Evolutionary conservation across 116 monocot genomes (phyloP), one percentile per base, ranked within the genome.

Genomic region (Zostera marina): DNA sequence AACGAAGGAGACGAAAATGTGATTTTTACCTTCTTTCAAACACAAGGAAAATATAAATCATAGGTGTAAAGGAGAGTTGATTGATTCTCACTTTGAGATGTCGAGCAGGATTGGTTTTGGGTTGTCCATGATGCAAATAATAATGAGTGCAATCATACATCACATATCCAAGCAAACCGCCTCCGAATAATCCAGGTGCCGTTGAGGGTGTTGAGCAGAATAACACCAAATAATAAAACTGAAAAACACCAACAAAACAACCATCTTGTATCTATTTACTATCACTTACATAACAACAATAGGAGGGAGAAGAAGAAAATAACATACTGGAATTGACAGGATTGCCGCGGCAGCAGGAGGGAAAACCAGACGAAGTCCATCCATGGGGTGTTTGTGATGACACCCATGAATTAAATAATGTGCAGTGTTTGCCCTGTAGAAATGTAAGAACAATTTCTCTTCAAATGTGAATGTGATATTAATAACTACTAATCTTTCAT

Each of bases 341-440:
- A 94, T 72, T 68, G 88, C 88, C n/a, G 94, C 71, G 52, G 84
- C 94, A 25, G 88, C 75, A 19, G 94, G 88, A 12, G 88, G 94
- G 22, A 94, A 94, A 45, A 88, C 94, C 59, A 94, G 94, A 9
- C 94, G 84, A 7, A 94, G 72, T 49, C 81, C 74, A 73, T 93
- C 87, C 87, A 87, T 87, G 19, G 92, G 87, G 59, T 93, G 92
- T 70, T 93, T 93, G 61, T 93, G 92, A 72, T 93, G 92, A 67
- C 87, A 93, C 45, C 92, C 92, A 69, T 93, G 92, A 38, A 93
- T 54, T 54, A 93, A 81, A 80, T 93, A 93, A 72, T 93, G 92
- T 32, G 70, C 65, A 53, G 94, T 94, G 67, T 94, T 94, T 53
- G 56, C 81, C 94, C 94, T 94, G 81, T 47, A 76, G 23, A 32